These are phyloP conservation scores for Salvia sclarea DNA, from an alignment of 305 asterid genomes.

Conservation along the genomic window DNA sequence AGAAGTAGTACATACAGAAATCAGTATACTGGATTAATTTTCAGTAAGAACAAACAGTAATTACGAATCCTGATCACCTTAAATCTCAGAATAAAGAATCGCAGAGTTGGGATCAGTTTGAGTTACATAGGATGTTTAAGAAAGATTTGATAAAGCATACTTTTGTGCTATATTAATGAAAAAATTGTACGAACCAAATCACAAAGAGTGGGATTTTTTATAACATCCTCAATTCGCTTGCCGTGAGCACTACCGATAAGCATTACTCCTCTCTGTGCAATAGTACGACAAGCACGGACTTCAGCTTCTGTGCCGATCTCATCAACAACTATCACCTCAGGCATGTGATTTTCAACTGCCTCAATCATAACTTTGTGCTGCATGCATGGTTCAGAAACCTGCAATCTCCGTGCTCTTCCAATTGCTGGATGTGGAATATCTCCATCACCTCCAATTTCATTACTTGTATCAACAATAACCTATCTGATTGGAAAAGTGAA, in stretches of 20 bases:
- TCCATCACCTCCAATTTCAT: constrained; percentile 81
- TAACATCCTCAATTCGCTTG: constrained; percentile 56
- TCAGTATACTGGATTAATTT: too few relatives aligned
- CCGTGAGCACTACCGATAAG: constrained; percentile 86
- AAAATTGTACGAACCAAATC: constrained; percentile 56
- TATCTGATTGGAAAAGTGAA: constrained; percentile 42
- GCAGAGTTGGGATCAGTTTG: constrained; percentile 10
- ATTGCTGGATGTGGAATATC: constrained; percentile 79
- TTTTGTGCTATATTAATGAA: background rate
- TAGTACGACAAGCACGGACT: constrained; percentile 72
- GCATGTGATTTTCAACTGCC: constrained; percentile 89
- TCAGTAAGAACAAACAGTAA: background rate
- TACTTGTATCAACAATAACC: constrained; percentile 79
- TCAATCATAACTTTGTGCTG: constrained; percentile 76
- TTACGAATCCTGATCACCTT: background rate
- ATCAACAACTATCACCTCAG: constrained; percentile 76
- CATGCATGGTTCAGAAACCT: constrained; percentile 66
- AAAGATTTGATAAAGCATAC: background rate
- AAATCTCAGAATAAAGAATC: background rate
- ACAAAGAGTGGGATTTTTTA: constrained; percentile 61
- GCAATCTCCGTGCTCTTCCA: constrained; percentile 75
- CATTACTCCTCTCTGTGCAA: constrained; percentile 86
- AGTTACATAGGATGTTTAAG: background rate
- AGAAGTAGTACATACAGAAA: too few relatives aligned
- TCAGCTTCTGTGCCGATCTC: constrained; percentile 79